These are phyloP conservation scores for Elaeagnus macrophylla DNA, from an alignment of 306 rosid genomes.

Conservation along the genomic window DNA sequence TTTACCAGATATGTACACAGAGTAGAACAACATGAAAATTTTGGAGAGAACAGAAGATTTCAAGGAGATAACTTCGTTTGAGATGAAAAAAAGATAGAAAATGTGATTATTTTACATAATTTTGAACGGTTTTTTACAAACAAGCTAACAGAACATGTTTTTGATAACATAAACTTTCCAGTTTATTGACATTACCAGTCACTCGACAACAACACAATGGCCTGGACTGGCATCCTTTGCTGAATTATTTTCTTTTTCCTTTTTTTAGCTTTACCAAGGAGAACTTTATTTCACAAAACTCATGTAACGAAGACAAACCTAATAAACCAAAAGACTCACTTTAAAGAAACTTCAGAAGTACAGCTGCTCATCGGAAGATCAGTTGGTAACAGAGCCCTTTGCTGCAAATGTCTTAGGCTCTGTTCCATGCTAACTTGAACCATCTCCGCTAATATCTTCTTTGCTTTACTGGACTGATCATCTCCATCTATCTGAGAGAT, in stretches of 20 bases:
- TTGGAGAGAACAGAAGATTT: not conserved
- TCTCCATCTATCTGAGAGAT: constrained; percentile 89
- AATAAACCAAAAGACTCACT: constrained; percentile 10
- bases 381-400: constrained; percentile 81
- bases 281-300: constrained; percentile 36
- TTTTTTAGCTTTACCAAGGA: constrained; percentile 17
- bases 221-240: constrained; percentile 88
- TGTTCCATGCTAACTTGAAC: constrained; percentile 99
- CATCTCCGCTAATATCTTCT: constrained; percentile 97
- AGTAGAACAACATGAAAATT: not conserved
- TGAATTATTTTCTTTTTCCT: constrained; percentile 11
- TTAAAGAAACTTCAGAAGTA: constrained; percentile 71
- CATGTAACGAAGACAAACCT: constrained; percentile 11
- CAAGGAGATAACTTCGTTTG: not conserved
- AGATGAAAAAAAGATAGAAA: constrained; percentile 11
- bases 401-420: constrained; percentile 86
- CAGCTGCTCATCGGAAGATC: constrained; percentile 60
- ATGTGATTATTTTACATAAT: constrained; percentile 21
- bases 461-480: constrained; percentile 79
- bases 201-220: constrained; percentile 54
- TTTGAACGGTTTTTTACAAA: constrained; percentile 45
- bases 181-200: constrained; percentile 86
- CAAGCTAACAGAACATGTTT: constrained; percentile 30
- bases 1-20: too few species aligned
- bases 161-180: constrained; percentile 21